phyloP scores from a whole-genome alignment of 805 yeast genomes.

The Starmerella floris region DNA sequence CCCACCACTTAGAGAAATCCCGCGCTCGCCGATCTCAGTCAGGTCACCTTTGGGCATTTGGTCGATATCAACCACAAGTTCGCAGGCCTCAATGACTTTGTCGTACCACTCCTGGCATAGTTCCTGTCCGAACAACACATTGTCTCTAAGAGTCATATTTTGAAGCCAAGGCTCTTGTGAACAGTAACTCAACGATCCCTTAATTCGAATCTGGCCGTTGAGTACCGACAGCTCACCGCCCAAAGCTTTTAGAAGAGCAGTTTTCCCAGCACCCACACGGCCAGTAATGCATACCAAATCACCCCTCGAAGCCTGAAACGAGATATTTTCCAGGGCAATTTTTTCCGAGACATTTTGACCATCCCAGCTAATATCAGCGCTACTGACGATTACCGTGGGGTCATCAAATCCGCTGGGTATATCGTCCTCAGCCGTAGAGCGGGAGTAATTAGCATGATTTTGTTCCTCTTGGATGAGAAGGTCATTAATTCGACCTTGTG shows the following conservation, averaged over 20 bases:
- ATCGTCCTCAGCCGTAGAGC: slow-evolving; percentile 35
- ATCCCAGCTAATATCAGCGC: background rate
- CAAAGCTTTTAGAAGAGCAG: slow-evolving; percentile 64
- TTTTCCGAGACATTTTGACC: slow-evolving; percentile 16
- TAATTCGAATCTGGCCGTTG: slow-evolving; percentile 54
- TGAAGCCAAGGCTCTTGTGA: slow-evolving; percentile 89
- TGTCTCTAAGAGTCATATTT: slow-evolving; percentile 79
- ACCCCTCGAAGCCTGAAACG: slow-evolving; percentile 59
- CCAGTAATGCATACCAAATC: slow-evolving; percentile 76
- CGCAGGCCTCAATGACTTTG: slow-evolving; percentile 47
- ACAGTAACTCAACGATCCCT: slow-evolving; percentile 73
- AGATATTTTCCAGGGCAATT: slow-evolving; percentile 52
- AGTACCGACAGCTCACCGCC: slow-evolving; percentile 71
- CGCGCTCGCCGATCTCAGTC: slow-evolving; percentile 74
- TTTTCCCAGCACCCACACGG: slow-evolving; percentile 77
- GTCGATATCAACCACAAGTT: slow-evolving; percentile 48
- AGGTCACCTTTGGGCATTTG: slow-evolving; percentile 57
- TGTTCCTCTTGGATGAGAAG: background rate
- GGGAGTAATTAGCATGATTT: background rate
- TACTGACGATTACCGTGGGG: background rate
- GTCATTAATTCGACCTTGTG: slow-evolving; percentile 14
- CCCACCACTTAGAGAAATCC: slow-evolving; percentile 73
- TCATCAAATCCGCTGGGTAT: background rate
- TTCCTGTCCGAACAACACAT: slow-evolving; percentile 52
- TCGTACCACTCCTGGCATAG: slow-evolving; percentile 39